Base-by-base conservation (phyloP, 148 eudicot genomes). In the Rhododendron ferrugineum region DNA sequence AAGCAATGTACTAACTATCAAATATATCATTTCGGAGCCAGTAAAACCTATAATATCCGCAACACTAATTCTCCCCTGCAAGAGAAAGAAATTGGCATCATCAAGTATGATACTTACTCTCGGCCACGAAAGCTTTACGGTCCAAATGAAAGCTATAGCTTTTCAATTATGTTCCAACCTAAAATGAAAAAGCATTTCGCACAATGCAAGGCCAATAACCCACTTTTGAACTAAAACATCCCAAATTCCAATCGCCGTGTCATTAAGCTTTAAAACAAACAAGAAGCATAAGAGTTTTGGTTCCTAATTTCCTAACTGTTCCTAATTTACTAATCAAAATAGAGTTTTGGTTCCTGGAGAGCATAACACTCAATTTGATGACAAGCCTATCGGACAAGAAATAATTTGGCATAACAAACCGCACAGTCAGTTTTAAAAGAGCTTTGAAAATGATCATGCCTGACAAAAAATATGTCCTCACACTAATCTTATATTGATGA, bases 41-140 rank as follows among this genome's bases (percentile, higher is more conserved):
- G 88, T 64, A 87, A 89, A 91, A 84, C 93, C 91, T 47, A 88
- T 92, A 73, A 91, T 91, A 80, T 91, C 91, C 37, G 91, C 90
- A 81, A 94, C 96, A 88, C 89, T 94, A 82, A 92, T 87, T 86
- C 91, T 91, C 50, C 96, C 95, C 96, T 94, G 96, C 76, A 85
- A 88, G 86, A 77, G 74, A 52, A 78, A 42, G 80, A 44, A 77
- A 26, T 26, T 58, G 46, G 42, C 13, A 52, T 37, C n/a, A 54
- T 37, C 22, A 9, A 26, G 23, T 13, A 58, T 37, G 9, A 60
- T 78, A 18, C 42, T 37, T 37, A 5, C 78, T 4, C 36, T 52
- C 16, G 5, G 44, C 26, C 4, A 40, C 11, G 40, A 76, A 76
- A 5, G 22, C 26, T 3, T 37, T 11, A 44, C 16, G 42, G 23